phyloP scores from a whole-genome alignment of 1,284 basidiomycete genomes.

The Schizopora paradoxa region DNA sequence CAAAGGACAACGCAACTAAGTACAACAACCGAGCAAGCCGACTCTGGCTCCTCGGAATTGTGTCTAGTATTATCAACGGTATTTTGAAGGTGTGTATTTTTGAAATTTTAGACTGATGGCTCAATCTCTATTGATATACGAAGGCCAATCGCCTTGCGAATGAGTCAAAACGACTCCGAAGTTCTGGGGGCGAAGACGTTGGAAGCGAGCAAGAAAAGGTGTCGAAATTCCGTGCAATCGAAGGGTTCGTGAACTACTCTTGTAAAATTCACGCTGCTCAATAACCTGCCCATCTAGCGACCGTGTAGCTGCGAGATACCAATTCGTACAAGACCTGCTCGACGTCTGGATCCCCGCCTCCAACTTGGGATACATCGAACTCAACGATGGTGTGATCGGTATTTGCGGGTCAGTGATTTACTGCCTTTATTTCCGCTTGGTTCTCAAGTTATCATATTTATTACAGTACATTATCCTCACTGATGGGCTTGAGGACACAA shows the following conservation, averaged over 20 bases:
- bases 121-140: neutral
- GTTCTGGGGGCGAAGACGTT: conserved; percentile 56
- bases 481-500: conserved; percentile 49
- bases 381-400: conserved; percentile 87
- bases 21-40: conserved; percentile 74
- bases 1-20: conserved; percentile 59
- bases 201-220: conserved; percentile 65
- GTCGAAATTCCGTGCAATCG: conserved; percentile 50
- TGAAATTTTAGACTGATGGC: neutral
- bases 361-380: conserved; percentile 68
- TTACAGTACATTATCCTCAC: conserved; percentile 51
- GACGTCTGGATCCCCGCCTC: conserved; percentile 90
- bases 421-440: conserved; percentile 19
- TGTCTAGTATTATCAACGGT: conserved; percentile 68
- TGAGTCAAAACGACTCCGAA: conserved; percentile 49
- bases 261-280: conserved; percentile 9
- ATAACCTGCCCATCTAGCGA: conserved; percentile 41
- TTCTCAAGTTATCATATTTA: neutral
- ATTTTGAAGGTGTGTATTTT: conserved; percentile 52
- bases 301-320: conserved; percentile 60
- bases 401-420: conserved; percentile 71
- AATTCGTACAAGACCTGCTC: conserved; percentile 76
- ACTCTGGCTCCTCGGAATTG: conserved; percentile 89
- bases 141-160: conserved; percentile 56
- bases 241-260: conserved; percentile 31